Evolutionary conservation across 2,329 filamentous ascomycete species (phyloP), one percentile per base, ranked within the genome.

Genomic region (Sarocladium kiliense): DNA sequence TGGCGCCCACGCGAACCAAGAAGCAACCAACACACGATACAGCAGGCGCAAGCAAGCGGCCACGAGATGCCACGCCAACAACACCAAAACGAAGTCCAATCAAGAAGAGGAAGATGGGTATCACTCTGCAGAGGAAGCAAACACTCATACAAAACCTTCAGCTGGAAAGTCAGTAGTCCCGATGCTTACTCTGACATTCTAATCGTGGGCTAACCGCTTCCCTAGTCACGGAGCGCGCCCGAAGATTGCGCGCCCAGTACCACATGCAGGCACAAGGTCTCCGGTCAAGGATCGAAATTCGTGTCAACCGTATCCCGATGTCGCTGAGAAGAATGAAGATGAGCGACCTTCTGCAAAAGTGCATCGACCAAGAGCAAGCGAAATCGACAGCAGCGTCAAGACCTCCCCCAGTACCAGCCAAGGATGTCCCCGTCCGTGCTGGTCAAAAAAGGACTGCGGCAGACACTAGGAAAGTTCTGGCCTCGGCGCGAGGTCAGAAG

Each of bases 261-360:
- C 87, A 88, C 57, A 80, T 95, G 10, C 92, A 96, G 71, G 89
- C 91, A 21, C 88, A 93, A 69, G 89, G 89, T 59, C 80, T 97
- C 37, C 84, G 88, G 58, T 86, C 91, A 58, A 87, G 93, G 58
- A 87, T 99, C 54, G 92, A 97, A 71, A 88, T 96, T 74, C 89
- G 94, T 72, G 82, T 97, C 69, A 96, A 97, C 68, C 86, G 94
- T 54, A 94, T 97, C 54, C 94, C 94, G 7, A 81, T 84, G 63
- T 80, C 86, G 16, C 74, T 96, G 59, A 86, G 93, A 57, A 89
- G 87, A 65, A 79, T 84, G 58, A 95, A 84, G 56, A 93, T 99
- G 79, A 85, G 85, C 55, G 92, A 96, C 44, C 77, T 97, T 9
- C 68, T 92, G 12, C 66, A 71, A 50, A 82, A 76, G 61, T 74